A percentile compares a stretch with the other conserved stretches of the same genome.
Evolutionary conservation across 208 protist species (phyloP).

Genomic region (Kentomonas sorsogonicus): DNA sequence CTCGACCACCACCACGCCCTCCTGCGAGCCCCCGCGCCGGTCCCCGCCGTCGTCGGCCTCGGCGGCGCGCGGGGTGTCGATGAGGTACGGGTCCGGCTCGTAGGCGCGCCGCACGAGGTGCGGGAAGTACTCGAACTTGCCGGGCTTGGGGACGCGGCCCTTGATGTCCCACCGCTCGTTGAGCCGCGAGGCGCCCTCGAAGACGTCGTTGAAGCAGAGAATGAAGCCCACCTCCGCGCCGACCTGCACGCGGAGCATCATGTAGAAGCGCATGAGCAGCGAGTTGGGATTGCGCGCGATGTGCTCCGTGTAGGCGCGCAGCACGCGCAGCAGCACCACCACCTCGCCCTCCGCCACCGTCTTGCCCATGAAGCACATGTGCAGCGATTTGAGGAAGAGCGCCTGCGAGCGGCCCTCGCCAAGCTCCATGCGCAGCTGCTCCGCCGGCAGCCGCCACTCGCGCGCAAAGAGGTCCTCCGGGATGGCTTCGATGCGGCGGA

Average conservation of each 20-base stretch:
- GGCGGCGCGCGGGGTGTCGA: constrained; percentile 24
- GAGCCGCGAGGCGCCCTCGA: constrained; percentile 34
- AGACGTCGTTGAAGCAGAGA: constrained; percentile 77
- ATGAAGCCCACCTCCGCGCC: constrained; percentile 55
- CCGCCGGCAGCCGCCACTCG: constrained; percentile 67
- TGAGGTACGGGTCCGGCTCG: constrained; percentile 47
- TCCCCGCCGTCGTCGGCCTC: neutral
- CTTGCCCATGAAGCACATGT: constrained; percentile 78
- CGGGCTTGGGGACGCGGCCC: constrained; percentile 76
- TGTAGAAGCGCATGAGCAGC: constrained; percentile 78
- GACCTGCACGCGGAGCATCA: constrained; percentile 53
- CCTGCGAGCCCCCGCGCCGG: neutral
- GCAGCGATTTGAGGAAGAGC: constrained; percentile 74
- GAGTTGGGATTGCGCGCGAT: constrained; percentile 37
- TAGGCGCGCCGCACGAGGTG: constrained; percentile 44
- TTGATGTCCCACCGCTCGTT: constrained; percentile 89
- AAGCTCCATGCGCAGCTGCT: constrained; percentile 49
- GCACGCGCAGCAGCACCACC: constrained; percentile 43
- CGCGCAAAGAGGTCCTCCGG: constrained; percentile 41
- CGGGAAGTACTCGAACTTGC: constrained; percentile 61
- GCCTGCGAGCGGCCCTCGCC: constrained; percentile 80
- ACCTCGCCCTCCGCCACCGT: constrained; percentile 72
- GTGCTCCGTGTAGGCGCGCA: constrained; percentile 51
- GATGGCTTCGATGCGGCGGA: constrained; percentile 50
- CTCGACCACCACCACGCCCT: constrained; percentile 21